A percentile compares a stretch with the other conserved stretches of the same genome.
Evolutionary conservation across 2,329 filamentous ascomycete genomes (phyloP).

Genomic region (Trichoderma sp.): DNA sequence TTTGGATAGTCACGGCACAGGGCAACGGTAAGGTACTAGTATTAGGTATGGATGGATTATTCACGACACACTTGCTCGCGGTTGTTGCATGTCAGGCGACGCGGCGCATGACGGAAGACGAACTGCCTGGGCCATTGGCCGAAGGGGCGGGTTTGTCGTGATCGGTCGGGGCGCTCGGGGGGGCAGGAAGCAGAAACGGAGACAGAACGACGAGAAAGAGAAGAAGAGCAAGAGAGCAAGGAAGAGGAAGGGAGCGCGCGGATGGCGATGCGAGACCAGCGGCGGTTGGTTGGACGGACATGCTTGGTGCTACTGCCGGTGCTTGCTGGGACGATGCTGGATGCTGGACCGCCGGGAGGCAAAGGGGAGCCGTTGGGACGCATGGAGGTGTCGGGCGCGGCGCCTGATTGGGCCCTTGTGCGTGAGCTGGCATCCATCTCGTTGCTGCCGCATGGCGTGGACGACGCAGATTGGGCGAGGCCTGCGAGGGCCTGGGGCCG

Average conservation of each 20-base stretch:
- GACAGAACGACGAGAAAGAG: background rate
- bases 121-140: slow-evolving; percentile 9
- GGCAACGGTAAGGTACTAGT: background rate
- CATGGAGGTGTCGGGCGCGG: slow-evolving; percentile 21
- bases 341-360: background rate
- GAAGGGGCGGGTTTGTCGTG: slow-evolving; percentile 9
- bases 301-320: slow-evolving; percentile 12
- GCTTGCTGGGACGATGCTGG: background rate
- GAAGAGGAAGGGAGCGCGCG: background rate
- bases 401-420: slow-evolving; percentile 34
- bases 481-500: background rate
- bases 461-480: slow-evolving; percentile 31
- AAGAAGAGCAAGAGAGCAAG: background rate
- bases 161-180: slow-evolving; percentile 18
- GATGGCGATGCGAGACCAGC: background rate
- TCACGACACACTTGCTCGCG: slow-evolving; percentile 14
- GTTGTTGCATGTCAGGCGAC: slow-evolving; percentile 16
- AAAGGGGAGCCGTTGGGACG: background rate
- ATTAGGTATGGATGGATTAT: background rate
- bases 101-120: slow-evolving; percentile 16
- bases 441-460: slow-evolving; percentile 33
- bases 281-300: background rate
- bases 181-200: background rate
- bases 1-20: background rate
- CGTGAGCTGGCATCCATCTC: slow-evolving; percentile 30